Evolutionary conservation across 1,139 yeast species (phyloP).

Genomic region (Wickerhamomyces sp.): DNA sequence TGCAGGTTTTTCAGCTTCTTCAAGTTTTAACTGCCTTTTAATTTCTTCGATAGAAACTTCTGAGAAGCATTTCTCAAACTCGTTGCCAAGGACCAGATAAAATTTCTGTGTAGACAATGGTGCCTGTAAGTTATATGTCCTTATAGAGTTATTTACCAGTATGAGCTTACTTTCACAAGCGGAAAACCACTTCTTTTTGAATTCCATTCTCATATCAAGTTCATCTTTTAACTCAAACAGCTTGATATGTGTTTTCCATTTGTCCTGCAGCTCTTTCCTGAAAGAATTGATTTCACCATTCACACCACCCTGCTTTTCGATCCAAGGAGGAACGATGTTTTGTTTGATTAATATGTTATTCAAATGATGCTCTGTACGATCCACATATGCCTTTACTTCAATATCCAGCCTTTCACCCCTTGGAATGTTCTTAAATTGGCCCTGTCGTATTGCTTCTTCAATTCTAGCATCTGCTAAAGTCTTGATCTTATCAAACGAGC

Average conservation of each 20-base stretch:
- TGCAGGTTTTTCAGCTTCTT: slow-evolving; percentile 3
- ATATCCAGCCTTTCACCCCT: slow-evolving; percentile 62
- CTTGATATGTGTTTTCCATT: slow-evolving; percentile 32
- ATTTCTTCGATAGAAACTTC: slow-evolving; percentile 23
- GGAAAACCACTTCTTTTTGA: slow-evolving; percentile 8
- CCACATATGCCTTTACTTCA: slow-evolving; percentile 41
- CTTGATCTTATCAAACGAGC: slow-evolving; percentile 43
- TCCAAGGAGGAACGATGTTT: slow-evolving; percentile 85
- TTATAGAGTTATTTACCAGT: slow-evolving; percentile 51
- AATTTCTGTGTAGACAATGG: slow-evolving; percentile 72
- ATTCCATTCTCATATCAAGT: slow-evolving; percentile 14
- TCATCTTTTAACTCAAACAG: slow-evolving; percentile 17
- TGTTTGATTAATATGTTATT: slow-evolving; percentile 70
- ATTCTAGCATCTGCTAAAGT: slow-evolving; percentile 72
- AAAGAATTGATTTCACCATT: slow-evolving; percentile 43
- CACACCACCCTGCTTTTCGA: slow-evolving; percentile 68
- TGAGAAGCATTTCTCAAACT: slow-evolving; percentile 38
- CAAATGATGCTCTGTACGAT: slow-evolving; percentile 61
- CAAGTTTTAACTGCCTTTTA: slow-evolving; percentile 3
- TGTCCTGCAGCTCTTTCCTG: slow-evolving; percentile 38
- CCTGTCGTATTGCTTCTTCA: slow-evolving; percentile 67
- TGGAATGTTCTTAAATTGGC: slow-evolving; percentile 61
- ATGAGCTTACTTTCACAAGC: slow-evolving; percentile 32
- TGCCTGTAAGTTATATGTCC: slow-evolving; percentile 77
- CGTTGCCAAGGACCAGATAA: slow-evolving; percentile 51